A percentile compares a stretch with the other conserved stretches of the same genome.
These are phyloP conservation scores for Penicillium sp. DNA, from an alignment of 2,329 filamentous ascomycete genomes.

Conservation along the genomic window DNA sequence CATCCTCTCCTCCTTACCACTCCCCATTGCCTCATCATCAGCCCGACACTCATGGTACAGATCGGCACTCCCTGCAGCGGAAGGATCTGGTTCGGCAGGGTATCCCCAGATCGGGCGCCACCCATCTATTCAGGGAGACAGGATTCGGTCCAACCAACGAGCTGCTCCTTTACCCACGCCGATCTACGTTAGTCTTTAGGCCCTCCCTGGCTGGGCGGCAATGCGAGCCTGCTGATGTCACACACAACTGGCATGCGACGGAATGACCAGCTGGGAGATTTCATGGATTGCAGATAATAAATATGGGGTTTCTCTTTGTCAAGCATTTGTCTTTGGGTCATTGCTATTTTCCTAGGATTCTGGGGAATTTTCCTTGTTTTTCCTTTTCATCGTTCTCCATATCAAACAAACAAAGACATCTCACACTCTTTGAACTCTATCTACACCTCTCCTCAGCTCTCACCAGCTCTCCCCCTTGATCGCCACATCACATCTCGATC, in stretches of 20 bases:
- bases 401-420: conserved; percentile 1
- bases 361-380: background rate
- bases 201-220: background rate
- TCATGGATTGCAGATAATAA: background rate
- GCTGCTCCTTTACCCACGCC: background rate
- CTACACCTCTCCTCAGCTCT: background rate
- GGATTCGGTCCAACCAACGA: conserved; percentile 1
- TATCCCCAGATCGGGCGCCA: conserved; percentile 4
- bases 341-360: background rate
- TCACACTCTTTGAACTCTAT: background rate
- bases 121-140: background rate
- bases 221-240: conserved; percentile 7
- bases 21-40: background rate
- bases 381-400: background rate
- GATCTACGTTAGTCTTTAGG: background rate
- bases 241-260: background rate
- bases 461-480: conserved; percentile 1
- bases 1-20: background rate
- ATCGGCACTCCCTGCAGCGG: background rate
- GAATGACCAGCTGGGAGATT: conserved; percentile 3
- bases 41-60: background rate
- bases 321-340: background rate
- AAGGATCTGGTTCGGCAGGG: conserved; percentile 2
- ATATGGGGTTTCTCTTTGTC: background rate
- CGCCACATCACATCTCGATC: conserved; percentile 1